phyloP scores from a whole-genome alignment of 179 eudicot genomes.

The Monotropa hypopitys region DNA sequence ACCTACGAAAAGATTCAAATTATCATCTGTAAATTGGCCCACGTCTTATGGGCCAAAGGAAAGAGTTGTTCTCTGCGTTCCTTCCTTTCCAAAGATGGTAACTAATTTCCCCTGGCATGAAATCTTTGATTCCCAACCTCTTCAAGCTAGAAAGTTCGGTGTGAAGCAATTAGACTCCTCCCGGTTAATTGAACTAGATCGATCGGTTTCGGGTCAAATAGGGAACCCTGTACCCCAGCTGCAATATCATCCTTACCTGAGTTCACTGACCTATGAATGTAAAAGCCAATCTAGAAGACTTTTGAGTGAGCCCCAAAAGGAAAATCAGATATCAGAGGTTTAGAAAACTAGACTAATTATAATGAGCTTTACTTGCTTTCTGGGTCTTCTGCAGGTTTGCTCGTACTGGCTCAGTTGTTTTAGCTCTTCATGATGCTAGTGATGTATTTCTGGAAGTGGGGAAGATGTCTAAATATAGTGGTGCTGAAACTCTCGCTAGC shows the following conservation, averaged over 20 bases:
- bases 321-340: not conserved
- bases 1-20: not conserved
- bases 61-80: too few relatives aligned
- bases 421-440: conserved; percentile 94
- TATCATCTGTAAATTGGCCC: not conserved
- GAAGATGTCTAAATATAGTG: conserved; percentile 90
- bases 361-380: conserved; percentile 7
- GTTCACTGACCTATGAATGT: not conserved
- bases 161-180: too few relatives aligned
- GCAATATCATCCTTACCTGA: not conserved
- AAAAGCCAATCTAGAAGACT: not conserved
- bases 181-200: too few relatives aligned
- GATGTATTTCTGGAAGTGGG: conserved; percentile 92
- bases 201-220: too few relatives aligned
- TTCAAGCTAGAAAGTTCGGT: too few relatives aligned
- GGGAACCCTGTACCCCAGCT: too few relatives aligned
- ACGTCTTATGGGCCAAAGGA: too few relatives aligned
- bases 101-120: too few relatives aligned
- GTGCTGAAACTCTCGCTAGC: conserved; percentile 77
- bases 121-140: too few relatives aligned
- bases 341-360: too few relatives aligned
- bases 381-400: conserved; percentile 47
- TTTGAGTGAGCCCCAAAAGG: not conserved
- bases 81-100: too few relatives aligned
- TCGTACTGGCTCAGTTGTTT: conserved; percentile 75